These are phyloP conservation scores for Elsinoe ampelina DNA, from an alignment of 2,329 filamentous ascomycete genomes.

Conservation along the genomic window DNA sequence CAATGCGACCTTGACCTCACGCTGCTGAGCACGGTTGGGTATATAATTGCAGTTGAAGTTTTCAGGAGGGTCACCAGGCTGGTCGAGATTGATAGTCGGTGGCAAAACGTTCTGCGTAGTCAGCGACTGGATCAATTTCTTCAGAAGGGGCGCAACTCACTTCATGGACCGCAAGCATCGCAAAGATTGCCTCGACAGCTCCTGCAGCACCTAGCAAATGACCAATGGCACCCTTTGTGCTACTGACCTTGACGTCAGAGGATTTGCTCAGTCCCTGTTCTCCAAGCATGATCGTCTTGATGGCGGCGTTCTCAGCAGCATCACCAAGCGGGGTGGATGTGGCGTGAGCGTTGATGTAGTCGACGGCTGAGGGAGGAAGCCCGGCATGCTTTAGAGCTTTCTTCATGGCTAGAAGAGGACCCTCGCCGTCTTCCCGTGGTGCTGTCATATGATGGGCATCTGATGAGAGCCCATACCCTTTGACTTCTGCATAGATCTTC, in stretches of 20 bases:
- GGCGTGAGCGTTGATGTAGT: slow-evolving; percentile 94
- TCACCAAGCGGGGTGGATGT: slow-evolving; percentile 83
- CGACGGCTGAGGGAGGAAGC: slow-evolving; percentile 59
- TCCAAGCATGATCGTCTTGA: slow-evolving; percentile 66
- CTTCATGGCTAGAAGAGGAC: slow-evolving; percentile 77
- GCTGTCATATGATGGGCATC: slow-evolving; percentile 94
- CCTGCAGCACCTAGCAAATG: slow-evolving; percentile 88
- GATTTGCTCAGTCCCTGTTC: slow-evolving; percentile 55
- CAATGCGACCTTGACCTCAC: slow-evolving; percentile 61
- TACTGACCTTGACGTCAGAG: slow-evolving; percentile 68
- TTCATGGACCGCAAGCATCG: slow-evolving; percentile 67
- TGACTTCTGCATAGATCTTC: slow-evolving; percentile 77
- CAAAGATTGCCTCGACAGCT: slow-evolving; percentile 80
- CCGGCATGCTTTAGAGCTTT: slow-evolving; percentile 65
- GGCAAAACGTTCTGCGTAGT: slow-evolving; percentile 77
- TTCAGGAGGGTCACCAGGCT: slow-evolving; percentile 48
- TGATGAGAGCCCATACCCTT: slow-evolving; percentile 80
- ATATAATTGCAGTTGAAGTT: slow-evolving; percentile 80
- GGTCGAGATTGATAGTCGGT: slow-evolving; percentile 73
- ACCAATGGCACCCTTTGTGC: slow-evolving; percentile 87
- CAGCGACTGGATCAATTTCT: too few relatives aligned
- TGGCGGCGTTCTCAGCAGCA: slow-evolving; percentile 75
- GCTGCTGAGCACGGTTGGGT: slow-evolving; percentile 59
- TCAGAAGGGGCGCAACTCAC: too few relatives aligned
- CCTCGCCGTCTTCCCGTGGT: slow-evolving; percentile 70